A percentile compares a stretch with the other conserved stretches of the same genome.
phyloP scores from a whole-genome alignment of 441 rosid species.

The Pelargonium myrrhifolium region DNA sequence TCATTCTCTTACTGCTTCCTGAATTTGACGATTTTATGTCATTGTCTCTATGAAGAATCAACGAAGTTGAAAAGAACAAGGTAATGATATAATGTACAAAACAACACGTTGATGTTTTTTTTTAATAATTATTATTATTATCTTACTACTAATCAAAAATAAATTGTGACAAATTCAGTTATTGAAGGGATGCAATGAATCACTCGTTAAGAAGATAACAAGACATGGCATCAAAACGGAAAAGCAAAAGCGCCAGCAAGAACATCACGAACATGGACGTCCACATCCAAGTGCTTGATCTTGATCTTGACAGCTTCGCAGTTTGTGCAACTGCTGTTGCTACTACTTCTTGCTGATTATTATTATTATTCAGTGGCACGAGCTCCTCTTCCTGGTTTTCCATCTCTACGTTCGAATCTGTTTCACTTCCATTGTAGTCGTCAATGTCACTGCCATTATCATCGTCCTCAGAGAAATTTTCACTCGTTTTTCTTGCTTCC shows the following conservation, averaged over 20 bases:
- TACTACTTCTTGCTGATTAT: neutral
- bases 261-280: neutral
- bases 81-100: too few species aligned
- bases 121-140: neutral
- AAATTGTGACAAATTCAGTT: neutral
- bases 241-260: conserved; percentile 8
- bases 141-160: neutral
- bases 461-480: neutral
- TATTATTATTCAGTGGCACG: too few species aligned
- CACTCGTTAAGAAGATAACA: neutral
- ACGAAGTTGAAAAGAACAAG: too few species aligned
- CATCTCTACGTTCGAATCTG: too few species aligned
- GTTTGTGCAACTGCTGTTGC: neutral
- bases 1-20: neutral
- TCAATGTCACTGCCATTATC: neutral
- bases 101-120: too few species aligned
- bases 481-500: neutral
- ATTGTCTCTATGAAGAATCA: too few species aligned
- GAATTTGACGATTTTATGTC: too few species aligned
- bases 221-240: conserved; percentile 5
- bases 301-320: conserved; percentile 13
- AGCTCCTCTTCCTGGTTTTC: too few species aligned
- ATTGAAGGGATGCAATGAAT: conserved; percentile 4
- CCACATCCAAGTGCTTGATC: neutral
- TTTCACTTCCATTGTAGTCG: too few species aligned